phyloP scores from a whole-genome alignment of 192 early-diverging fungal genomes.

The Powellomyces hirtus region DNA sequence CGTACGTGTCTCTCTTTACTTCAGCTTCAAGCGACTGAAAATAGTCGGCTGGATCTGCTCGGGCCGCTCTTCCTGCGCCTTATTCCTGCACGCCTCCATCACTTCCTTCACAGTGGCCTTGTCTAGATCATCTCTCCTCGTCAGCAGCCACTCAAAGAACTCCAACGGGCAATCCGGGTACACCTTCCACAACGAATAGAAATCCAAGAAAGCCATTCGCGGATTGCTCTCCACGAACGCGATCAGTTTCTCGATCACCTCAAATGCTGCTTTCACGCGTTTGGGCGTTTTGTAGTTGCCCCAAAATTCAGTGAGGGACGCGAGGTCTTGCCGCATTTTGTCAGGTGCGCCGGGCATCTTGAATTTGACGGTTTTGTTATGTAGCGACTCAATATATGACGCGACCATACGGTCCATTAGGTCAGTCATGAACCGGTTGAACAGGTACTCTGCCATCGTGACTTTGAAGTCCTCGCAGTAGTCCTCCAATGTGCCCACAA shows the following conservation, averaged over 20 bases:
- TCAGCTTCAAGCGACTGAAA: conserved; percentile 33
- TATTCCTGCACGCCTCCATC: conserved; percentile 75
- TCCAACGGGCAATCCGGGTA: conserved; percentile 90
- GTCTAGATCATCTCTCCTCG: conserved; percentile 89
- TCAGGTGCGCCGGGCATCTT: conserved; percentile 65
- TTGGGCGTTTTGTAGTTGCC: conserved; percentile 63
- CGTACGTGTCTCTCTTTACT: too few species aligned
- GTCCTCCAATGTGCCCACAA: conserved; percentile 93
- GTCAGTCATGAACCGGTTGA: conserved; percentile 81
- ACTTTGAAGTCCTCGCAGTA: conserved; percentile 85
- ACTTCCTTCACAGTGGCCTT: conserved; percentile 79
- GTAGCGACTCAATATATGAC: conserved; percentile 80
- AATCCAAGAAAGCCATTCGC: conserved; percentile 87
- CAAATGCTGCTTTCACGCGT: conserved; percentile 76
- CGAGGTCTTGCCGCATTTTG: conserved; percentile 74
- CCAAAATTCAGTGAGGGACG: conserved; percentile 75
- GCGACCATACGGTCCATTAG: conserved; percentile 83
- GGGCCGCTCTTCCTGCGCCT: conserved; percentile 54
- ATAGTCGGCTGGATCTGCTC: conserved; percentile 24
- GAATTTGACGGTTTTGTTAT: conserved; percentile 75
- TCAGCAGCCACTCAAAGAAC: conserved; percentile 88
- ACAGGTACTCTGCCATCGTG: conserved; percentile 87
- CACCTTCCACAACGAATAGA: conserved; percentile 82
- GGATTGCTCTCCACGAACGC: conserved; percentile 76
- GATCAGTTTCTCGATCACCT: conserved; percentile 79